Base-by-base conservation (phyloP, 2,329 filamentous ascomycete genomes). In the Dactylonectria estremocensis region DNA sequence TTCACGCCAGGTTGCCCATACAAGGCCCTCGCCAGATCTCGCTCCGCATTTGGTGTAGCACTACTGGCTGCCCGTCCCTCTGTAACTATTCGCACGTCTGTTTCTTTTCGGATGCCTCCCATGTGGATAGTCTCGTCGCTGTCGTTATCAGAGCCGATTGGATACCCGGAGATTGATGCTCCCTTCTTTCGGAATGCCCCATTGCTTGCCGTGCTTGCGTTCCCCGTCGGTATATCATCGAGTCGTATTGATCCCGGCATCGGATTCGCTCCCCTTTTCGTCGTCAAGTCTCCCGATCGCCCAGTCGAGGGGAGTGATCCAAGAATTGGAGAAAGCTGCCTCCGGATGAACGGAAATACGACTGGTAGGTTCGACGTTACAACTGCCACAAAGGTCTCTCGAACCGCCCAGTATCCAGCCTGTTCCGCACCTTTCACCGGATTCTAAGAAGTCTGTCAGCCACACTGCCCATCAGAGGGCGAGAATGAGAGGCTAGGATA, bases 331-430 rank as follows among this genome's bases (percentile, higher is more conserved):
- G 63, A 64, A 2, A 68, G 14, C 24, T 66, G 45, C 8, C 66
- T 65, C 57, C 67, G 61, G 61, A 84, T 43, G 2, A 84, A 75
- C 14, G 83, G 81, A 74, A 83, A 82, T 58, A 84, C 77, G 69
- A 82, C 77, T 2, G 78, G 79, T 1, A 81, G 72, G 66, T 82
- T 81, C 7, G 80, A 82, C 1, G 79, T 81, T 9, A 80, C 71
- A 13, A 80, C 75, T 2, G 81, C 80, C 31, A 82, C 80, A 43
- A 82, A 83, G 1, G 78, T 78, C 54, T 82, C 81, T 28, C 80
- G 78, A 1, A 78, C 75, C 2, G 77, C 80, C 80, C 80, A 83
- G 6, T 74, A 75, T 2, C 77, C 80, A 6, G 80, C 79, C 13
- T 78, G 72, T 35, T 78, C 71, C 2, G 79, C 78, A 22, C 80